Base-by-base conservation (phyloP, 768 basidiomycete species). In the Boletus subcaerulescens region DNA sequence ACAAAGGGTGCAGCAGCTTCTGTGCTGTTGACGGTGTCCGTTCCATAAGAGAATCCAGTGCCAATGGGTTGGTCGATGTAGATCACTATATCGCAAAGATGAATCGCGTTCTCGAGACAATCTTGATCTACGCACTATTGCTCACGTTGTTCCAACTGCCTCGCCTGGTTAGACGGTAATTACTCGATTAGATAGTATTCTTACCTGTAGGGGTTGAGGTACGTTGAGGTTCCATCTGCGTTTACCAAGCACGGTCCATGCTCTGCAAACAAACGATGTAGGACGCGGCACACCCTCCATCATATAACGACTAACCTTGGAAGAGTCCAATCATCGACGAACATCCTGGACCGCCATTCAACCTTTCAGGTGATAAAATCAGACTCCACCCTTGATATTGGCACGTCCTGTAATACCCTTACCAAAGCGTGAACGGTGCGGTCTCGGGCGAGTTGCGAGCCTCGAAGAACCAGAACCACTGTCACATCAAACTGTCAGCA, bases 391-490 rank as follows among this genome's bases (percentile, higher is more conserved):
- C n/a, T 13, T 17, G 32, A 17, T 26, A 14, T 3, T 22, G 13
- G 14, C 2, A 20, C 6, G 17, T 39, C 10, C 29, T 29, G 22
- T 12, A 15, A 50, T 13, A 45, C 24, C 29, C 67, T 39, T 53
- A 82, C 85, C 86, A 87, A 22, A 87, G 72, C 3, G 84, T 84
- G 60, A 88, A 82, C 0, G 85, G 85, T 0, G 85, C 84, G 2
- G 76, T 83, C 46, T 84, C 80, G 0, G 85, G 82, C 3, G 75
- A 71, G 31, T 80, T 69, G 14, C 86, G 76, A 3, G 86, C 77
- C 57, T 83, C 86, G 50, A 87, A 88, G 67, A 86, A 87, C 83
- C 85, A 87, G 62, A 87, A 87, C 83, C 83, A 87, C 85, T 85
- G 50, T 14, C 41, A 48, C 38, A 31, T 12, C 17, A 11, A 43